These are phyloP conservation scores for Phytophthora tubulina DNA, from an alignment of 352 stramenopile genomes.

Conservation along the genomic window DNA sequence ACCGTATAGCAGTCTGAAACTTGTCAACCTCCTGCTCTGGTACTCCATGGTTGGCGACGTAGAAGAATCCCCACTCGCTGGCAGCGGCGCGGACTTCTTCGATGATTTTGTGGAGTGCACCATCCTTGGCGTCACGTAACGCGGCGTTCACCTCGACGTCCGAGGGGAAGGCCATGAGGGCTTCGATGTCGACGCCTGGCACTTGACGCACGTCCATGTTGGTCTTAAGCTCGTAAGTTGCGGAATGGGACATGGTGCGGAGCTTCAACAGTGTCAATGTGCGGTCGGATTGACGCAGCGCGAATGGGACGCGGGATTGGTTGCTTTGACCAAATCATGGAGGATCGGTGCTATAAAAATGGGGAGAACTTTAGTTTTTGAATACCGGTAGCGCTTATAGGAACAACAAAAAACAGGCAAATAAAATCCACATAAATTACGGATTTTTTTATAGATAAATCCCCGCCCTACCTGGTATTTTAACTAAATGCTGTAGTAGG, in stretches of 20 bases:
- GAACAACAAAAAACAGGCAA: too few species aligned
- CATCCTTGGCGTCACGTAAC: constrained; percentile 23
- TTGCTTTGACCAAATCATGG: background rate
- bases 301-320: constrained; percentile 6
- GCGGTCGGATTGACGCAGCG: background rate
- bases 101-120: constrained; percentile 52
- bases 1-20: constrained; percentile 74
- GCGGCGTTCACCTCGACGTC: constrained; percentile 47
- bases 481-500: too few species aligned
- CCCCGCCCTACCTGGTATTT: too few species aligned
- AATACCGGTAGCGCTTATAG: too few species aligned
- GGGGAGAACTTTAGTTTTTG: background rate
- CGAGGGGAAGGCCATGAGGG: constrained; percentile 52
- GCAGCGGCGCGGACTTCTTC: constrained; percentile 42
- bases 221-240: constrained; percentile 4
- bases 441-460: too few species aligned
- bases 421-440: too few species aligned
- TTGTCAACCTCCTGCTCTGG: constrained; percentile 61
- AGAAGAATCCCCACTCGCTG: constrained; percentile 94
- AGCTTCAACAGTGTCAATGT: background rate
- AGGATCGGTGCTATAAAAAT: constrained; percentile 11
- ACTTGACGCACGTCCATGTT: constrained; percentile 50
- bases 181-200: constrained; percentile 62
- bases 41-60: constrained; percentile 90
- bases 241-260: constrained; percentile 11